phyloP scores from a whole-genome alignment of 2,329 filamentous ascomycete species.

The Fusarium verrucosum region DNA sequence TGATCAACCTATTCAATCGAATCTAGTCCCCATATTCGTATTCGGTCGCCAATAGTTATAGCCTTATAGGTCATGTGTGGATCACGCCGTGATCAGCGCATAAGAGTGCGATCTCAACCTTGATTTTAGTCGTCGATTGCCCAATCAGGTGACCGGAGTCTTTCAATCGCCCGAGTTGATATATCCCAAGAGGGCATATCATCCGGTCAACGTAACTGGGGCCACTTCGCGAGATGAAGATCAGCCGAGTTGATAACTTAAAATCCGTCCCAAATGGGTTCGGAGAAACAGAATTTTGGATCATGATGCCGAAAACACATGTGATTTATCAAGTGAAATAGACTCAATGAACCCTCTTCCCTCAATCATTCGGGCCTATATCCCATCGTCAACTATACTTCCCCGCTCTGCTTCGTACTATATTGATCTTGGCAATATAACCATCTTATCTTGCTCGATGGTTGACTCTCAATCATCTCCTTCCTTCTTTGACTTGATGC shows the following conservation, averaged over 20 bases:
- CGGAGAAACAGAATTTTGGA: neutral
- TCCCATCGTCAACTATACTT: neutral
- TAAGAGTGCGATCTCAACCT: neutral
- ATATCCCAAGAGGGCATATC: slow-evolving; percentile 11
- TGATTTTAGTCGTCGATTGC: slow-evolving; percentile 7
- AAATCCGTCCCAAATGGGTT: neutral
- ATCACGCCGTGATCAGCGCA: neutral
- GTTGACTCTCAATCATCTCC: neutral
- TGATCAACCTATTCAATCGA: neutral
- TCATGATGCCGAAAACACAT: neutral
- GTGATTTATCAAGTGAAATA: neutral
- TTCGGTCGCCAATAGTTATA: neutral
- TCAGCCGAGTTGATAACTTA: slow-evolving; percentile 5
- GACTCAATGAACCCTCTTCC: neutral
- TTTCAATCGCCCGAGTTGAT: neutral
- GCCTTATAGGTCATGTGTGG: slow-evolving; percentile 20
- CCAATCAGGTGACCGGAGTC: neutral
- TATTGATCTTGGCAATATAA: neutral
- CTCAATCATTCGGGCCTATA: neutral
- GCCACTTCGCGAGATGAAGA: slow-evolving; percentile 17
- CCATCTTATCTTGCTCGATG: neutral
- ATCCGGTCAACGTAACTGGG: slow-evolving; percentile 9
- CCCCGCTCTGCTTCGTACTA: slow-evolving; percentile 4
- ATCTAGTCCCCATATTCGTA: slow-evolving; percentile 6
- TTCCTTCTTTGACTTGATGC: slow-evolving; percentile 22